phyloP scores from a whole-genome alignment of 2,329 filamentous ascomycete species.

The Graphium sp. region DNA sequence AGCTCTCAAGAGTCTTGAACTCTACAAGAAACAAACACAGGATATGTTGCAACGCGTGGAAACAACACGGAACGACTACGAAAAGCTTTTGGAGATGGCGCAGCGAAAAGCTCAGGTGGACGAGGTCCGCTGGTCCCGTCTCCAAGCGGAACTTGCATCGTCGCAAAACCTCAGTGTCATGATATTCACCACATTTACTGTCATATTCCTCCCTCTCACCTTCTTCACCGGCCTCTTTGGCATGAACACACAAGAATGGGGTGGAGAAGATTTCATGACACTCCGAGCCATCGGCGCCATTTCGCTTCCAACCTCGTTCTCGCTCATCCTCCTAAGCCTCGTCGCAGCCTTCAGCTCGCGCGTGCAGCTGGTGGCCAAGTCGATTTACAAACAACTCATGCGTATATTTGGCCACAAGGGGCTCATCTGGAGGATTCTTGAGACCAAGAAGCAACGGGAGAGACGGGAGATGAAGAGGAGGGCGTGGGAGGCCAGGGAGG shows the following conservation, averaged over 20 bases:
- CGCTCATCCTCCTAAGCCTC: conserved; percentile 30
- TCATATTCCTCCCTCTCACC: conserved; percentile 45
- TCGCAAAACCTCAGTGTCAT: conserved; percentile 46
- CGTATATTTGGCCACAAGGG: no score
- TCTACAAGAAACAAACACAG: conserved; percentile 34
- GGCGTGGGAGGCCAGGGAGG: no score
- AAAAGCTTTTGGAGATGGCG: conserved; percentile 49
- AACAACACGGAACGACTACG: conserved; percentile 42
- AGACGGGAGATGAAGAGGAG: no score
- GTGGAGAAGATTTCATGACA: conserved; percentile 24
- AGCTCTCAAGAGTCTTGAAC: conserved; percentile 31
- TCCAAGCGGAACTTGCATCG: conserved; percentile 45
- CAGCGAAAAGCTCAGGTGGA: conserved; percentile 51
- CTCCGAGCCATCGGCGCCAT: conserved; percentile 28
- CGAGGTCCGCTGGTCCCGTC: conserved; percentile 43
- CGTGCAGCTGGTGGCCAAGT: no score
- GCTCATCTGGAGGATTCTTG: no score
- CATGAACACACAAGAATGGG: conserved; percentile 48
- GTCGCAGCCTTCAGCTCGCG: conserved; percentile 40
- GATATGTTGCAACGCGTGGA: conserved; percentile 44
- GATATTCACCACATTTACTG: conserved; percentile 47
- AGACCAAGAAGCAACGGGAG: no score
- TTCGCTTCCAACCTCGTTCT: conserved; percentile 26
- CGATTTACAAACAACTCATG: no score
- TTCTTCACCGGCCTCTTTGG: conserved; percentile 51